These are phyloP conservation scores for Ophiostoma ulmi DNA, from an alignment of 2,329 filamentous ascomycete species.

Conservation along the genomic window DNA sequence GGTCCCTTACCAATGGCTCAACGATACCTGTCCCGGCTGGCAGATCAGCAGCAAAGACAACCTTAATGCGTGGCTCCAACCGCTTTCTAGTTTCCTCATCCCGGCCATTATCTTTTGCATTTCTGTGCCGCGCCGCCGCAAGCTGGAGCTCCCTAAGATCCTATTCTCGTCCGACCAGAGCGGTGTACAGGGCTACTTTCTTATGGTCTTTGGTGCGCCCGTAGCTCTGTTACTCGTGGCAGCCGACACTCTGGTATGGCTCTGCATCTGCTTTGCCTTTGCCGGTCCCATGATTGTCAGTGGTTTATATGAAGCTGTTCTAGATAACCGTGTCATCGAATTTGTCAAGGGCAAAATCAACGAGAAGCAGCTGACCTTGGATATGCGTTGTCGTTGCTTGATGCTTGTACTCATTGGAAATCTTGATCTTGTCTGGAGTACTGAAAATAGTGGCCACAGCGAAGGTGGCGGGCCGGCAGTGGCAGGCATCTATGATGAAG, in stretches of 20 bases:
- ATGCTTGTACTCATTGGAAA: slow-evolving; percentile 33
- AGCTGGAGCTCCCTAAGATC: slow-evolving; percentile 26
- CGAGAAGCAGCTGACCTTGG: slow-evolving; percentile 26
- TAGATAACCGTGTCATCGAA: slow-evolving; percentile 30
- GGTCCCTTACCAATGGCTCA: slow-evolving; percentile 28
- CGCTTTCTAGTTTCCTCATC: slow-evolving; percentile 31
- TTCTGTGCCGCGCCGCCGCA: slow-evolving; percentile 30
- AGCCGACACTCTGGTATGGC: slow-evolving; percentile 32
- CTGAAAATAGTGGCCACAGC: slow-evolving; percentile 20
- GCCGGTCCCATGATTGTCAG: slow-evolving; percentile 33
- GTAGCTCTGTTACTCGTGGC: slow-evolving; percentile 28
- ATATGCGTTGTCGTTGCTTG: slow-evolving; percentile 30
- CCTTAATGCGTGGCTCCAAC: slow-evolving; percentile 30
- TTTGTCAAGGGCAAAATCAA: slow-evolving; percentile 7
- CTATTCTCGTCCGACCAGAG: slow-evolving; percentile 28
- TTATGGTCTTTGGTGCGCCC: slow-evolving; percentile 23
- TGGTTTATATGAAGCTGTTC: slow-evolving; percentile 32
- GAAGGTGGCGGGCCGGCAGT: slow-evolving; percentile 12
- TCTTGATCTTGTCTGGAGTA: slow-evolving; percentile 30
- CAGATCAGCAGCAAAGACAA: slow-evolving; percentile 26
- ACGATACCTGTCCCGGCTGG: slow-evolving; percentile 31
- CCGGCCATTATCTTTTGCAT: slow-evolving; percentile 33
- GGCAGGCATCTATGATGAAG: background rate
- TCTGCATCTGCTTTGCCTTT: slow-evolving; percentile 31
- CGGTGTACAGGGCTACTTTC: slow-evolving; percentile 25